Percentiles rank a stretch among this genome's conserved stretches.
Conservation (phyloP, 192 early-diverging fungal genomes). For the Borealophlyctis nickersoniae region DNA sequence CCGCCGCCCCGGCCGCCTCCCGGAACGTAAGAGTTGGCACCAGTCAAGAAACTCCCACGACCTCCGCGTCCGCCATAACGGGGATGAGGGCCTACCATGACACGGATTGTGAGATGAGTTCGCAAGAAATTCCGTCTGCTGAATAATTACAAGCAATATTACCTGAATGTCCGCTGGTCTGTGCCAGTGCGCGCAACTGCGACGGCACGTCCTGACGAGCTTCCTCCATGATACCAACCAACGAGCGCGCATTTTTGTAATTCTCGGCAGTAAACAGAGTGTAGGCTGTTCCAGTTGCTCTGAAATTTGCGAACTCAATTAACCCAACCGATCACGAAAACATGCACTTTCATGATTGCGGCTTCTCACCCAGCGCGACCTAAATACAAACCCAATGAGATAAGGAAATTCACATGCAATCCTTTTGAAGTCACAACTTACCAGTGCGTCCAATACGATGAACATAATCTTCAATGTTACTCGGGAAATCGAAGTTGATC, state of each 20-base stretch:
- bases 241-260: constrained; percentile 43
- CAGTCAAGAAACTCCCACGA: neutral
- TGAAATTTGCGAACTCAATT: too few relatives aligned
- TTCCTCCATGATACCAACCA: constrained; percentile 54
- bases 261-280: constrained; percentile 61
- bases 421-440: too few relatives aligned
- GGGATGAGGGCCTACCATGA: neutral
- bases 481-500: constrained; percentile 94
- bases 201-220: constrained; percentile 54
- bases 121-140: neutral
- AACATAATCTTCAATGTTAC: constrained; percentile 89
- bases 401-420: too few relatives aligned
- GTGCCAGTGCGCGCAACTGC: constrained; percentile 40
- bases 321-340: neutral
- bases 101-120: neutral
- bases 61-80: neutral
- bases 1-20: neutral
- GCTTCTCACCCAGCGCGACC: neutral
- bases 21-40: neutral
- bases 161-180: constrained; percentile 31
- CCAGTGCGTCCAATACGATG: constrained; percentile 80
- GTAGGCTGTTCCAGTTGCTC: constrained; percentile 54
- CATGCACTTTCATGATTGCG: neutral
- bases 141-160: neutral
- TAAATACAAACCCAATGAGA: neutral